phyloP scores from a whole-genome alignment of 2,329 filamentous ascomycete species.

The Thermomyces lanuginosus region DNA sequence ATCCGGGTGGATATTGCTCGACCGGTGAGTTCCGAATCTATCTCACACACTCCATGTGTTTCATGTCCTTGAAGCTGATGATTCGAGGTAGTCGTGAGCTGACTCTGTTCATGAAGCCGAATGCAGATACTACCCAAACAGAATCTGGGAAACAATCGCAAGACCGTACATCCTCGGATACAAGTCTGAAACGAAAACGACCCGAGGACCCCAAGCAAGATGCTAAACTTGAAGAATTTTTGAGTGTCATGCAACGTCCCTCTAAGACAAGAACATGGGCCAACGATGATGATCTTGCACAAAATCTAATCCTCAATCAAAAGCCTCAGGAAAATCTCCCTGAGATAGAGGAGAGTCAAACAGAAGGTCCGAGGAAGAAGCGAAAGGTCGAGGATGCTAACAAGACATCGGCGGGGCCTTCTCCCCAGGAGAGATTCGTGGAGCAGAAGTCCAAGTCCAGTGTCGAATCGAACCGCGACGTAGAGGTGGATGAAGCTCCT shows the following conservation, averaged over 20 bases:
- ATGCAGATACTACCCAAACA: too few relatives aligned
- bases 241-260: constrained; percentile 61
- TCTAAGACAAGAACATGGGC: constrained; percentile 49
- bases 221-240: constrained; percentile 69
- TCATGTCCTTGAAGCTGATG: constrained; percentile 19
- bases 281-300: constrained; percentile 32
- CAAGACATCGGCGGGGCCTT: too few relatives aligned
- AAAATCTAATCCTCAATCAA: constrained; percentile 8
- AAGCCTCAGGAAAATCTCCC: constrained; percentile 20
- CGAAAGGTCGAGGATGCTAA: constrained; percentile 1
- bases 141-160: too few relatives aligned
- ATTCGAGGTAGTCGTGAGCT: constrained; percentile 13
- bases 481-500: constrained; percentile 8
- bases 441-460: not conserved
- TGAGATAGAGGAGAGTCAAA: constrained; percentile 24
- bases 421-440: not conserved
- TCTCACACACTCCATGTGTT: too few relatives aligned
- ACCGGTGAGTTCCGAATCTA: constrained; percentile 42
- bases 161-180: constrained; percentile 11
- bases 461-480: constrained; percentile 1
- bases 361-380: constrained; percentile 4
- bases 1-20: constrained; percentile 77
- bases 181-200: constrained; percentile 26
- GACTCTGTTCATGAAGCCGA: constrained; percentile 10
- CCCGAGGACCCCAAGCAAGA: constrained; percentile 47